These are phyloP conservation scores for Senna siamea DNA, from an alignment of 306 rosid genomes.

Conservation along the genomic window DNA sequence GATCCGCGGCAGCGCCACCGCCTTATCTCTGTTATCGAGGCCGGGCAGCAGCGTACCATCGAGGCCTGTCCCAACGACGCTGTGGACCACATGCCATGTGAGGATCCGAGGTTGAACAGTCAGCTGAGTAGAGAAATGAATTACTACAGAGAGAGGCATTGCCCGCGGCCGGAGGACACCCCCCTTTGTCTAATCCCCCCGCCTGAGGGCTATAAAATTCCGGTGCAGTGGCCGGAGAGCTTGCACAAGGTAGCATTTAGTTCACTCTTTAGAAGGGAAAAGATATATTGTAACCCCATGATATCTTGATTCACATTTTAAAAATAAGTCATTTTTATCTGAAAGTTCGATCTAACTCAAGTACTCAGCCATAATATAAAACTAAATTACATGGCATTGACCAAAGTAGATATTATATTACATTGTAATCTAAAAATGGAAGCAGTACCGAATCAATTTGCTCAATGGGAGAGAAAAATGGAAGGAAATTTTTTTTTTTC, in stretches of 20 bases:
- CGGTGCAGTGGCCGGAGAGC: conserved; percentile 94
- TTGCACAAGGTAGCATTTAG: conserved; percentile 74
- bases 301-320: too few species aligned
- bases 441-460: too few species aligned
- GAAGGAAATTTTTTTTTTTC: background rate
- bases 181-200: conserved; percentile 87
- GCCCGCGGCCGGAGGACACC: conserved; percentile 72
- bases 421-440: background rate
- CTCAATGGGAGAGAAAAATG: background rate
- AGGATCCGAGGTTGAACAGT: conserved; percentile 85
- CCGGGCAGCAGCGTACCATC: conserved; percentile 49
- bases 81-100: conserved; percentile 93
- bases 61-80: conserved; percentile 68
- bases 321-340: background rate
- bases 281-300: background rate
- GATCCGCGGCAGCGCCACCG: conserved; percentile 77
- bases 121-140: conserved; percentile 93
- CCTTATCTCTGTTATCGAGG: conserved; percentile 60
- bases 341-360: background rate
- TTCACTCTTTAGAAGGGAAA: background rate
- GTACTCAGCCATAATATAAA: too few species aligned
- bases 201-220: conserved; percentile 74
- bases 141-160: conserved; percentile 86
- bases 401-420: background rate
- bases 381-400: background rate